Conservation (phyloP, 805 yeast species). For the Candida awuae region DNA sequence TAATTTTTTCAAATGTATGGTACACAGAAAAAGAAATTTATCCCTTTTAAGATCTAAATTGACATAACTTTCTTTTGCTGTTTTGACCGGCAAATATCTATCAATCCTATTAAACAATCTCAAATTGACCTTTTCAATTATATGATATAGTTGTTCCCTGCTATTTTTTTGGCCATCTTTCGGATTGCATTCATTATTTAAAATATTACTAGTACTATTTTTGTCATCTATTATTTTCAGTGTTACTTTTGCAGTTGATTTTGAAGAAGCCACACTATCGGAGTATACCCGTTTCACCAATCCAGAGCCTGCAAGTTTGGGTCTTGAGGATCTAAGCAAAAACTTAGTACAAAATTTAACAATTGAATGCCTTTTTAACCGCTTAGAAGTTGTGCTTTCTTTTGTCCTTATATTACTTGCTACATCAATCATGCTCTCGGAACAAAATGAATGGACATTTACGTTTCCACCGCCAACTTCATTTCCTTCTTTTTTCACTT, state of each 20-base stretch:
- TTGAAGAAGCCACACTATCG: constrained; percentile 14
- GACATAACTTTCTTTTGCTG: no score
- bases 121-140: constrained; percentile 54
- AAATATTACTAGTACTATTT: constrained; percentile 1
- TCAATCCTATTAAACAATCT: constrained; percentile 39
- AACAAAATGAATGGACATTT: no score
- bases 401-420: constrained; percentile 10
- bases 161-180: constrained; percentile 58
- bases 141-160: constrained; percentile 54
- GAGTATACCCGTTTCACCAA: constrained; percentile 22
- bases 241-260: no score
- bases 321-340: constrained; percentile 20
- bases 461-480: no score
- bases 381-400: constrained; percentile 32
- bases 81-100: constrained; percentile 27
- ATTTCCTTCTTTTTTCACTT: no score
- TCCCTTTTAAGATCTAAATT: constrained; percentile 1
- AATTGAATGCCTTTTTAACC: constrained; percentile 41
- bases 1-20: constrained; percentile 38
- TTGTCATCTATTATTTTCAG: not conserved
- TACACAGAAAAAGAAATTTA: no score
- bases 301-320: constrained; percentile 21
- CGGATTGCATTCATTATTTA: constrained; percentile 17
- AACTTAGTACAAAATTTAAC: constrained; percentile 30
- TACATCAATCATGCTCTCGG: not conserved